These are phyloP conservation scores for Candida montana DNA, from an alignment of 805 yeast genomes.

Conservation along the genomic window DNA sequence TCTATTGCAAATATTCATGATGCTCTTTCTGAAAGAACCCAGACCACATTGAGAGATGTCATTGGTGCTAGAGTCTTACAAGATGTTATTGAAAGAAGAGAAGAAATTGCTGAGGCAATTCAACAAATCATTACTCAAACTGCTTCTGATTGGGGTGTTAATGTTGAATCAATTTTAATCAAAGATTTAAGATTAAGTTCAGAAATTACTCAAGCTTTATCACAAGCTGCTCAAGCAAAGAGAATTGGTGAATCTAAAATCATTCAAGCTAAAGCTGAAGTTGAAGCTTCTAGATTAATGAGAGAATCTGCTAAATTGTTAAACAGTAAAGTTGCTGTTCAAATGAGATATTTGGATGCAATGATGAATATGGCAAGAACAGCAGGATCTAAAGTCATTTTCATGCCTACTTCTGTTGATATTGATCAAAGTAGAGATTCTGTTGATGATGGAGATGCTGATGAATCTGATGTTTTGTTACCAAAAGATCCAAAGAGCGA, in stretches of 20 bases:
- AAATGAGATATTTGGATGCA: conserved; percentile 73
- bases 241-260: conserved; percentile 74
- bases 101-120: conserved; percentile 62
- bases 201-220: conserved; percentile 52
- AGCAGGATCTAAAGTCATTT: conserved; percentile 62
- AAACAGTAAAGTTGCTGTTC: conserved; percentile 73
- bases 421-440: conserved; percentile 25
- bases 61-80: conserved; percentile 61
- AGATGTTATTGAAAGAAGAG: conserved; percentile 69
- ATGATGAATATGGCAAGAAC: conserved; percentile 65
- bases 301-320: conserved; percentile 74
- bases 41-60: conserved; percentile 68
- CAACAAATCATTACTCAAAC: conserved; percentile 56
- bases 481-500: no score
- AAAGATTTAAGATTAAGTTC: conserved; percentile 56
- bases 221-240: conserved; percentile 72
- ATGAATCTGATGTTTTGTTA: conserved; percentile 1
- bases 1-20: conserved; percentile 47
- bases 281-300: conserved; percentile 70
- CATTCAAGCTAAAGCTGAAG: conserved; percentile 71
- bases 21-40: conserved; percentile 62
- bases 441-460: conserved; percentile 3
- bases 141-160: conserved; percentile 67
- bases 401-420: conserved; percentile 54
- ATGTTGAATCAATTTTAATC: conserved; percentile 60